Conservation (phyloP, 805 yeast genomes). For the Komagataella populi region DNA sequence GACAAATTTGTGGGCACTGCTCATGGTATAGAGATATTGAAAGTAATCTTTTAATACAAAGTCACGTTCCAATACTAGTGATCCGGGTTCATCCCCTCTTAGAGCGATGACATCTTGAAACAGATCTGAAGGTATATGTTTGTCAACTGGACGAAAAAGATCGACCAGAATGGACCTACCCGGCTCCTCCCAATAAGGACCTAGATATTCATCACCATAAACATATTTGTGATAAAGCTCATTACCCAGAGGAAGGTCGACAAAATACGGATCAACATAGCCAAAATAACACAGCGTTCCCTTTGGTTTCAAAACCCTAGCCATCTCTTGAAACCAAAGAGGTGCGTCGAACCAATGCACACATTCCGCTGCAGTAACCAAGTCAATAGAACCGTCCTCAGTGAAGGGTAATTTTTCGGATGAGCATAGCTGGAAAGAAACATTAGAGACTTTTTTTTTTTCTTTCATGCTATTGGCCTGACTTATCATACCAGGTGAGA, state of each 20-base stretch:
- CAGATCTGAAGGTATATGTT: constrained; percentile 22
- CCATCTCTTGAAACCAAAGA: constrained; percentile 16
- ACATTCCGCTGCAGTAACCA: constrained; percentile 73
- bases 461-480: constrained; percentile 19
- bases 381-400: constrained; percentile 26
- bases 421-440: constrained; percentile 7
- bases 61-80: constrained; percentile 23
- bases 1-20: constrained; percentile 44
- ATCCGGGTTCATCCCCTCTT: constrained; percentile 7
- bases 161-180: constrained; percentile 47
- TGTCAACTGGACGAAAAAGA: constrained; percentile 25
- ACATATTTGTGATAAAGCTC: constrained; percentile 28
- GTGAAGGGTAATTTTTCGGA: constrained; percentile 17
- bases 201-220: constrained; percentile 31
- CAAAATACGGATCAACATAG: constrained; percentile 55
- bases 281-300: constrained; percentile 62
- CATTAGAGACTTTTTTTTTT: constrained; percentile 11
- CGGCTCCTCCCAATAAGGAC: constrained; percentile 79
- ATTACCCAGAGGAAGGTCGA: constrained; percentile 40
- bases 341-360: constrained; percentile 59
- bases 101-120: constrained; percentile 21
- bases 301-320: constrained; percentile 21
- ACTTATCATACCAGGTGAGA: constrained; percentile 31
- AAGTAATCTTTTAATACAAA: constrained; percentile 25
- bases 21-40: constrained; percentile 53